These are phyloP conservation scores for Talaromyces adpressus DNA, from an alignment of 495 filamentous ascomycete species.

Conservation along the genomic window DNA sequence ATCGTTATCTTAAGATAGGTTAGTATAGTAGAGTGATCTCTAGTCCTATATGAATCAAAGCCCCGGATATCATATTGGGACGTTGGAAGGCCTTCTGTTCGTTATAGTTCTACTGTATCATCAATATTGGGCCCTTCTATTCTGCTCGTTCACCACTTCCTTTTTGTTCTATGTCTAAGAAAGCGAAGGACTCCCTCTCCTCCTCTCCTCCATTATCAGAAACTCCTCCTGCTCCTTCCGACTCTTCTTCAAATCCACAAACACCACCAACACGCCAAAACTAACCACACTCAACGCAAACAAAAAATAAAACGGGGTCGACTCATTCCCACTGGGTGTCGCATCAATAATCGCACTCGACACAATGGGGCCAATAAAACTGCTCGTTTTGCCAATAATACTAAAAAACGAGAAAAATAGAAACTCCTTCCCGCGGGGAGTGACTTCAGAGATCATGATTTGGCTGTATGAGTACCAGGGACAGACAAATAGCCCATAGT, in stretches of 20 bases:
- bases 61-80: too few relatives aligned
- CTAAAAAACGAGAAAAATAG: constrained; percentile 49
- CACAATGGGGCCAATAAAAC: constrained; percentile 58
- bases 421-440: constrained; percentile 43
- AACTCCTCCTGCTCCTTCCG: constrained; percentile 48
- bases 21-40: too few relatives aligned
- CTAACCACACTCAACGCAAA: constrained; percentile 51
- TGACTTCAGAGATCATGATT: constrained; percentile 48
- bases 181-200: constrained; percentile 8
- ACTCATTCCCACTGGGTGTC: constrained; percentile 42
- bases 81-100: too few relatives aligned
- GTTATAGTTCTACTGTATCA: too few relatives aligned
- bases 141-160: too few relatives aligned
- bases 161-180: neutral
- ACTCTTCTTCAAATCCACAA: constrained; percentile 54
- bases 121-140: too few relatives aligned
- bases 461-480: constrained; percentile 60
- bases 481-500: constrained; percentile 44
- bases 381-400: constrained; percentile 56
- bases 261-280: constrained; percentile 40
- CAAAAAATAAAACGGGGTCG: constrained; percentile 58
- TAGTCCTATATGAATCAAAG: too few relatives aligned
- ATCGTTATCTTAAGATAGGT: too few relatives aligned
- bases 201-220: constrained; percentile 29
- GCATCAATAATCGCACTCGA: constrained; percentile 62